phyloP scores from a whole-genome alignment of 176 grass and related monocot species.

The Hordeum vulgare region DNA sequence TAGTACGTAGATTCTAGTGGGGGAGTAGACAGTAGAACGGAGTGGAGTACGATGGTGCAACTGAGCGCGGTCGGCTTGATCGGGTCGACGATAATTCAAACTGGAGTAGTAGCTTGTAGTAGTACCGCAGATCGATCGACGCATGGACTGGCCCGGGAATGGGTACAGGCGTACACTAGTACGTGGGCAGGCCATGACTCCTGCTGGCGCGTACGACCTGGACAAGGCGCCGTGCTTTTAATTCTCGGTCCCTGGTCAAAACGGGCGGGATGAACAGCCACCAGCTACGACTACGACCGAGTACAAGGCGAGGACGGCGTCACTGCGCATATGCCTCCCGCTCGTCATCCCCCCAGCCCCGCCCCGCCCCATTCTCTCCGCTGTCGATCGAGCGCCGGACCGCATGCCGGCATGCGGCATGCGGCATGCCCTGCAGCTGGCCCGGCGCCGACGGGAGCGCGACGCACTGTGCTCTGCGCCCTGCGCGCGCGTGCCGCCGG shows the following conservation, averaged over 20 bases:
- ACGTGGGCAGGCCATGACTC: background rate
- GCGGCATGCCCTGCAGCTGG: background rate
- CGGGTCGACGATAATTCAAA: too few species aligned
- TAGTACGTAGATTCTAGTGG: too few species aligned
- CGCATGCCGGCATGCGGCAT: too few species aligned
- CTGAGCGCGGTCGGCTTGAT: too few species aligned
- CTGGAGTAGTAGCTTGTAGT: background rate
- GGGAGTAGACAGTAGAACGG: too few species aligned
- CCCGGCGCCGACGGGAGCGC: constrained; percentile 23
- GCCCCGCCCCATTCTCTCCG: background rate
- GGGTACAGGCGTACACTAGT: background rate
- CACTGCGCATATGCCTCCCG: background rate
- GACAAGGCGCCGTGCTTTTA: constrained; percentile 2
- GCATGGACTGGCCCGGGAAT: background rate
- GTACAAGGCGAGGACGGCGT: background rate
- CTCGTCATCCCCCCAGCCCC: background rate
- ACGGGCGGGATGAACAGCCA: background rate
- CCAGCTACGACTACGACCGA: too few species aligned
- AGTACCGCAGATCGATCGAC: background rate
- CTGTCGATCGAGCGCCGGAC: background rate
- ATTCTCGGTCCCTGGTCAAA: constrained; percentile 12
- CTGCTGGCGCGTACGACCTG: background rate
- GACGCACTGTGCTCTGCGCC: background rate
- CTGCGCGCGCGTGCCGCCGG: background rate
- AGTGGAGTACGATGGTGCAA: too few species aligned